A percentile compares a stretch with the other conserved stretches of the same genome.
Conservation (phyloP, 495 filamentous ascomycete genomes). For the Penicillium paxilli region DNA sequence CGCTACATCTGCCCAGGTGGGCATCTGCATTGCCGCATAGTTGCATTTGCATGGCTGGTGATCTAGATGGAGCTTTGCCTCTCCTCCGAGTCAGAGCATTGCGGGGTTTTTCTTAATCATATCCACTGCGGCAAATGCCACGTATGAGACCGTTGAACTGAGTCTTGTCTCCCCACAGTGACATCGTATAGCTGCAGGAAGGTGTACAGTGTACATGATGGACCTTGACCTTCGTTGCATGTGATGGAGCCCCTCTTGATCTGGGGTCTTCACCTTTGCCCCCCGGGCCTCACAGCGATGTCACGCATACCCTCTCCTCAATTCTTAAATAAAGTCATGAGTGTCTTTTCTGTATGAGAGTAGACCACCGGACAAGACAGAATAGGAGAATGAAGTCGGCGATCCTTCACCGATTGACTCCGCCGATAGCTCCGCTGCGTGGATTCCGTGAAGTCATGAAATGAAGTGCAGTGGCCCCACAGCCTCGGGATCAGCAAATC, state of each 20-base stretch:
- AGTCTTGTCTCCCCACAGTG: neutral
- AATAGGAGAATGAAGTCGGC: no score
- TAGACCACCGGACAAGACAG: no score
- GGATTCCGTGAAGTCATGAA: neutral
- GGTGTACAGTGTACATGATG: no score
- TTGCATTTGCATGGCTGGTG: no score
- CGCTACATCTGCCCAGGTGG: no score
- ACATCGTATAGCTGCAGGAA: conserved; percentile 1
- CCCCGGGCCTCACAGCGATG: no score
- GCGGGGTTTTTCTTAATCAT: neutral
- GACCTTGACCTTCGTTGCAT: conserved; percentile 3
- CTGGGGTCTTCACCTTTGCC: neutral
- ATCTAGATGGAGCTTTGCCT: no score
- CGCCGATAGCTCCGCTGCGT: neutral
- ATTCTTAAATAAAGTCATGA: no score
- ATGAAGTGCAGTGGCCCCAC: neutral
- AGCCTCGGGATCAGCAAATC: neutral
- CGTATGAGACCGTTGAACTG: neutral
- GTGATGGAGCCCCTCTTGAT: conserved; percentile 16
- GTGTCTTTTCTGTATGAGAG: no score
- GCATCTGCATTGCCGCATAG: no score
- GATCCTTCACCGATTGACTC: neutral
- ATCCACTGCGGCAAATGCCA: neutral
- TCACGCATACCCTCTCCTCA: neutral
- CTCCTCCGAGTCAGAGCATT: neutral